phyloP scores from a whole-genome alignment of 768 basidiomycete species.

The Suillus spraguei region DNA sequence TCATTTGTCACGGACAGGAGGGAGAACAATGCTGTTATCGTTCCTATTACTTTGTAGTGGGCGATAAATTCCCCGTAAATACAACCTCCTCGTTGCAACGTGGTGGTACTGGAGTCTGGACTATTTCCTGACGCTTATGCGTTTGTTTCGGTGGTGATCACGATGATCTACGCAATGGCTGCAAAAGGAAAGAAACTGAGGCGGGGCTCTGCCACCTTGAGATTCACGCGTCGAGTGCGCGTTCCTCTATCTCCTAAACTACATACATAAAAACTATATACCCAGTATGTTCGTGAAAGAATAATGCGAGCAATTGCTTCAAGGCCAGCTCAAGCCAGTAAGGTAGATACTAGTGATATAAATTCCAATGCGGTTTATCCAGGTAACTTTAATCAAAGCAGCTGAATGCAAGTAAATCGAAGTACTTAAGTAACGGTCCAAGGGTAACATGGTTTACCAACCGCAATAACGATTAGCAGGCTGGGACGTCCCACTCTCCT shows the following conservation, averaged over 20 bases:
- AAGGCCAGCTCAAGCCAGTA: constrained; percentile 2
- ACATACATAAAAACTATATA: neutral
- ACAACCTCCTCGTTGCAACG: neutral
- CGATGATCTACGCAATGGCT: constrained; percentile 1
- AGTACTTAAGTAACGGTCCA: neutral
- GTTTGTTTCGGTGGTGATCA: neutral
- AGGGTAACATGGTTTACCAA: neutral
- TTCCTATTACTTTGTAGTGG: neutral
- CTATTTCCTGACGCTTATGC: neutral
- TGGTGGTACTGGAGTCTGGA: neutral
- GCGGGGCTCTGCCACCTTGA: neutral
- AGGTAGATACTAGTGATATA: constrained; percentile 5
- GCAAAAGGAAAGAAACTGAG: constrained; percentile 1
- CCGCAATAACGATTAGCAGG: constrained; percentile 44
- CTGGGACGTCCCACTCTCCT: constrained; percentile 79
- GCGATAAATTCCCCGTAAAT: neutral
- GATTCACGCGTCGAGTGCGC: neutral
- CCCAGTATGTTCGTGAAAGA: neutral
- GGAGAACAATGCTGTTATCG: neutral
- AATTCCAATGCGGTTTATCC: constrained; percentile 6
- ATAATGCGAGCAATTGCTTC: constrained; percentile 8
- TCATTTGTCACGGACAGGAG: neutral
- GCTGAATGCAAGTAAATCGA: neutral
- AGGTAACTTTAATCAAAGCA: neutral
- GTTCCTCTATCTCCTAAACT: neutral